Evolutionary conservation across 192 early-diverging fungal genomes (phyloP).

Genomic region (Mortierella claussenii): DNA sequence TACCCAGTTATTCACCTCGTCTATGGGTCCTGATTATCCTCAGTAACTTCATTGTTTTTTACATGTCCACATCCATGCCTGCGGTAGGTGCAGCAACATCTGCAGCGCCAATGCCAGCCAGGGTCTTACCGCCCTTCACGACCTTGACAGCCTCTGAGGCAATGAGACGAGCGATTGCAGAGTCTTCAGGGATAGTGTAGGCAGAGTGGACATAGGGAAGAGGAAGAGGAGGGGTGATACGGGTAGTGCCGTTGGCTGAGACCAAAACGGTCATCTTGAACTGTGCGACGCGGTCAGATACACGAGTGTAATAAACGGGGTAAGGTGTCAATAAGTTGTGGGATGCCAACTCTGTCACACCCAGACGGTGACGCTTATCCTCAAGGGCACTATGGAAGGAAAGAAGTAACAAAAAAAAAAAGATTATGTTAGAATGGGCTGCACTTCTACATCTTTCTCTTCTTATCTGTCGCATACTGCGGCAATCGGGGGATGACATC

Average conservation of each 20-base stretch:
- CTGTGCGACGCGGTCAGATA: conserved; percentile 67
- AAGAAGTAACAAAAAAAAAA: conserved; percentile 5
- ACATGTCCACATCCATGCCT: conserved; percentile 53
- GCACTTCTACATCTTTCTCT: too few relatives aligned
- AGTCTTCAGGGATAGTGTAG: conserved; percentile 61
- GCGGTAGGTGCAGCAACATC: conserved; percentile 49
- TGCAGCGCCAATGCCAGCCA: conserved; percentile 26
- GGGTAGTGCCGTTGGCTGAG: conserved; percentile 66
- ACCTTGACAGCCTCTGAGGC: conserved; percentile 42
- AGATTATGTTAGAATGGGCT: conserved; percentile 23
- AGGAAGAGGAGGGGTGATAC: conserved; percentile 70
- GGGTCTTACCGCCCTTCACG: conserved; percentile 47
- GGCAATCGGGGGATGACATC: background rate
- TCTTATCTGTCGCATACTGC: too few relatives aligned
- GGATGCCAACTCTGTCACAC: conserved; percentile 72
- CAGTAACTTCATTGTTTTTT: conserved; percentile 15
- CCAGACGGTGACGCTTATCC: conserved; percentile 64
- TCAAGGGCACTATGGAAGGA: conserved; percentile 49
- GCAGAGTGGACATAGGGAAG: conserved; percentile 85
- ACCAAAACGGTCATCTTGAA: conserved; percentile 80
- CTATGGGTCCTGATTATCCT: too few relatives aligned
- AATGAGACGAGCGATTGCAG: conserved; percentile 50
- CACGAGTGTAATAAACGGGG: conserved; percentile 68
- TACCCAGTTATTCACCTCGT: too few relatives aligned
- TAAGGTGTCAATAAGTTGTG: conserved; percentile 74